Percentiles rank a stretch among this genome's conserved stretches.
Evolutionary conservation across 1,284 basidiomycete species (phyloP).

Genomic region (Puccinia brachypodii): DNA sequence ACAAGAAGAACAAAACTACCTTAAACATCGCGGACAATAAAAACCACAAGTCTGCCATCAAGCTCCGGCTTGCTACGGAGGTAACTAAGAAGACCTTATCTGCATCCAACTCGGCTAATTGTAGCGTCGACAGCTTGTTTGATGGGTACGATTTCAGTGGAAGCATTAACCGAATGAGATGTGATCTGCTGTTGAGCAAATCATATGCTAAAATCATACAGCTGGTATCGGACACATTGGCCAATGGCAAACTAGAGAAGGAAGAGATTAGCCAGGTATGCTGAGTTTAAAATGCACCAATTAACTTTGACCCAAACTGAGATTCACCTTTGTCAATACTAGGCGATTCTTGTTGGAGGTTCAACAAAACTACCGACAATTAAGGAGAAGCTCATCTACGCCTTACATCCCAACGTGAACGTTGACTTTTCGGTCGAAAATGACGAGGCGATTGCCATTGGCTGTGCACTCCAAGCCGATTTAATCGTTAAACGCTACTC

Average conservation of each 20-base stretch:
- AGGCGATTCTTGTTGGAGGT: conserved; percentile 82
- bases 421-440: conserved; percentile 68
- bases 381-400: conserved; percentile 73
- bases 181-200: conserved; percentile 77
- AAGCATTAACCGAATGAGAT: conserved; percentile 88
- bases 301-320: neutral
- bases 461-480: conserved; percentile 81
- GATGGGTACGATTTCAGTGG: conserved; percentile 90
- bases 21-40: conserved; percentile 51
- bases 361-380: conserved; percentile 82
- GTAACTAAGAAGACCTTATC: conserved; percentile 91
- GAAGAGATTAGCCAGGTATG: conserved; percentile 74
- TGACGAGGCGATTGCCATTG: conserved; percentile 82
- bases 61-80: conserved; percentile 87
- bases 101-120: conserved; percentile 82
- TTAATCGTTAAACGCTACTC: conserved; percentile 64
- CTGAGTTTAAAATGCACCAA: neutral
- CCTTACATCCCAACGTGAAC: conserved; percentile 60
- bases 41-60: conserved; percentile 84
- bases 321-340: neutral
- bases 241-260: conserved; percentile 69
- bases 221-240: conserved; percentile 67
- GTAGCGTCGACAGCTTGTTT: conserved; percentile 87
- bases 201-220: conserved; percentile 72
- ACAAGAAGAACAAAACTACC: conserved; percentile 82